Evolutionary conservation across 2,329 filamentous ascomycete species (phyloP), one percentile per base, ranked within the genome.

Genomic region (Alternaria triticina): DNA sequence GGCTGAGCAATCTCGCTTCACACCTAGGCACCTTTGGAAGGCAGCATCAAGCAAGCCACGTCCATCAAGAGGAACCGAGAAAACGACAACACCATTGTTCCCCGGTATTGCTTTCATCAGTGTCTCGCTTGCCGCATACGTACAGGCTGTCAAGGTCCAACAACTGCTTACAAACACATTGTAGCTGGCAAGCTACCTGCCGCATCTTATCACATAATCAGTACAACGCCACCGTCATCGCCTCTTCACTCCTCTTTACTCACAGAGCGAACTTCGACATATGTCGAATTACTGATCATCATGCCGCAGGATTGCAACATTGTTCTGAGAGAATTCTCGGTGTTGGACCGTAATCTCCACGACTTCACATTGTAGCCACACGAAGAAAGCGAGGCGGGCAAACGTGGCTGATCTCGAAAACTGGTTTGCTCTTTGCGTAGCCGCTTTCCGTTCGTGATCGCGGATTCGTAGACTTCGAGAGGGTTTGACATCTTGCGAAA

Each of bases 271-370:
- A 56, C 58, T 40, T 61, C 51, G 51, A 61, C 58, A 51, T 56
- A 61, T 45, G 28, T 55, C 52, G 44, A 43, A 23, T 51, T 55
- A 23, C 15, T 56, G 28, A 61, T 45, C 51, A 56, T 50, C 45
- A 56, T 55, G 44, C 51, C 51, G 51, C 43, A 55, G 49, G 51
- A 56, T 46, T 28, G 43, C 49, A 55, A 28, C 51, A 61, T 56
- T 43, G 13, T 9, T 44, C 51, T 47, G 51, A 61, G 28, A 30
- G 44, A 30, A 45, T 51, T 61, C 36, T 56, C 30, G 22, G n/a
- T 25, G 36, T 56, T 56, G 43, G 51, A 61, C 22, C 51, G 17
- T 55, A 55, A 50, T 7, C 27, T 49, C 43, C 58, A 23, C 30
- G 50, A 55, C 51, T 30, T 6, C 27, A 56, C 28, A 22, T 61